A percentile compares a stretch with the other conserved stretches of the same genome.
phyloP scores from a whole-genome alignment of 1,284 basidiomycete genomes.

The Blastosporella zonata region DNA sequence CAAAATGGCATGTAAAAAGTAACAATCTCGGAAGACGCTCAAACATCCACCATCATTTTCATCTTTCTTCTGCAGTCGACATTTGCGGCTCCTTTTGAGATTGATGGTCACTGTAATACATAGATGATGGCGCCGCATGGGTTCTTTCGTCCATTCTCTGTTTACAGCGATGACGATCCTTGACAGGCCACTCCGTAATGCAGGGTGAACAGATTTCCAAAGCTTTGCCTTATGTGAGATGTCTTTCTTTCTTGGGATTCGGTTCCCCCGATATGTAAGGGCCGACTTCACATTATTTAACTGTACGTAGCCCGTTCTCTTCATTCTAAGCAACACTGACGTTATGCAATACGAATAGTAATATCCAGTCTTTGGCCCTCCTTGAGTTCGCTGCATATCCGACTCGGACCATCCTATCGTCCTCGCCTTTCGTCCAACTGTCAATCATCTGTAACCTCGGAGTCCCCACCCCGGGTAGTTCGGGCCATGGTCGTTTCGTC shows the following conservation, averaged over 20 bases:
- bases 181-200: not conserved
- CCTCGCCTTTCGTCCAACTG: not conserved
- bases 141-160: not conserved
- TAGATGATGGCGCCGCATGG: not conserved
- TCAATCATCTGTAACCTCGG: not conserved
- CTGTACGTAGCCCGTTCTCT: too few relatives aligned
- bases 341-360: not conserved
- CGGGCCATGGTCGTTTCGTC: conserved; percentile 1
- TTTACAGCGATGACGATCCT: not conserved
- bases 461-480: conserved; percentile 7
- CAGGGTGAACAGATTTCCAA: not conserved
- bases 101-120: too few relatives aligned
- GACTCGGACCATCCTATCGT: conserved; percentile 3
- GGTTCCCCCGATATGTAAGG: too few relatives aligned
- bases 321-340: not conserved
- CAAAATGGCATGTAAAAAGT: not conserved
- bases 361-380: not conserved
- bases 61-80: too few relatives aligned
- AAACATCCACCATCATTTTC: too few relatives aligned
- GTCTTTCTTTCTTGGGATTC: too few relatives aligned
- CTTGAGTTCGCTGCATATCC: conserved; percentile 2
- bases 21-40: too few relatives aligned
- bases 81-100: too few relatives aligned
- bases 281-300: too few relatives aligned
- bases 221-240: too few relatives aligned